phyloP scores from a whole-genome alignment of 306 rosid species.

The Astragalus glycyphyllos region DNA sequence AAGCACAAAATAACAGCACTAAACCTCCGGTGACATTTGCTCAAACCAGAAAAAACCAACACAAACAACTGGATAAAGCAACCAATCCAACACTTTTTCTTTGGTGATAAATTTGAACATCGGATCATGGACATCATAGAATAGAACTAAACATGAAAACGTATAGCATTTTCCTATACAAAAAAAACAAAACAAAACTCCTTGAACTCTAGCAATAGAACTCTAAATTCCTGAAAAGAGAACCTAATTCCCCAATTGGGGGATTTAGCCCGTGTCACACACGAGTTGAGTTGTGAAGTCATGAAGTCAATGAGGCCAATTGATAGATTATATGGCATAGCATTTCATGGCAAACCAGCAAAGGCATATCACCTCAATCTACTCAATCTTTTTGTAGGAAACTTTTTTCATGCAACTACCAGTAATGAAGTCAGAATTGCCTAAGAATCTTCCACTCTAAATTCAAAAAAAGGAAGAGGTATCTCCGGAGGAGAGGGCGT shows the following conservation, averaged over 20 bases:
- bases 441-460: conserved; percentile 43
- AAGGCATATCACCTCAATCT: conserved; percentile 19
- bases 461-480: conserved; percentile 64
- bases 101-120: conserved; percentile 32
- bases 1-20: background rate
- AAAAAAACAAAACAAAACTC: background rate
- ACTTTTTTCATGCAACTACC: conserved; percentile 35
- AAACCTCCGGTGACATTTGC: background rate
- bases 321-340: conserved; percentile 27
- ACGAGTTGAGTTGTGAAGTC: conserved; percentile 24
- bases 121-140: conserved; percentile 21
- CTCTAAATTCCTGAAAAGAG: conserved; percentile 20
- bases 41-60: conserved; percentile 4
- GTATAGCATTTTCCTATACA: conserved; percentile 43
- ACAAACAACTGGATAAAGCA: background rate
- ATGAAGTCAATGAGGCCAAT: conserved; percentile 39
- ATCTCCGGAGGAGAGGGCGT: conserved; percentile 87
- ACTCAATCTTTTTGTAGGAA: conserved; percentile 10
- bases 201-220: conserved; percentile 33
- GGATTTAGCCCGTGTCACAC: background rate
- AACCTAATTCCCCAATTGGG: conserved; percentile 38
- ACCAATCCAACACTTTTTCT: conserved; percentile 17
- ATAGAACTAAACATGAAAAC: conserved; percentile 31
- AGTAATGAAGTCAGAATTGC: conserved; percentile 11
- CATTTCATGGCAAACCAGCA: conserved; percentile 36